Evolutionary conservation across 768 basidiomycete species (phyloP), one percentile per base, ranked within the genome.

Genomic region (Exidia glandulosa): DNA sequence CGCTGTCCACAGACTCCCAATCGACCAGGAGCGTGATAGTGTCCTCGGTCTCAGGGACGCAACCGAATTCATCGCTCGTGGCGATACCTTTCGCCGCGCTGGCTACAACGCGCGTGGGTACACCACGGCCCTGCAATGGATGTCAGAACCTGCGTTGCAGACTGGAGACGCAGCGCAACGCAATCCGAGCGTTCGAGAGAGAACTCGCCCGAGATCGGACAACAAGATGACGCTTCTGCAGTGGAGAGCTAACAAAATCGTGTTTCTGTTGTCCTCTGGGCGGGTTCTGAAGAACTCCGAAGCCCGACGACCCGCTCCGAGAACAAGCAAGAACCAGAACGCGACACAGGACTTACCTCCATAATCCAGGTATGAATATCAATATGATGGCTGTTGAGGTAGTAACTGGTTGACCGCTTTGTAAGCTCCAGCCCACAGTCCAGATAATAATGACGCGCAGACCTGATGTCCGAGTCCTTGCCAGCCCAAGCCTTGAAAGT

Each of bases 401-500:
- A 95, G 73, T 94, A 94, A 63, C 89, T 90, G 64, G n/a, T 52
- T n/a, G 25, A 7, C 25, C 12, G 36, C 59, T 63, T 57, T 63
- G 61, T 60, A 58, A 59, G 56, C 52, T 57, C 32, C 34, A 50
- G 27, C 57, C 23, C 36, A 48, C 45, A 32, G 14, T 31, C n/a
- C n/a, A n/a, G n/a, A 29, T 45, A 33, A 29, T 36, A 27, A 36
- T 16, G 48, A 25, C 59, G 58, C 10, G 37, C 65, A 63, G 57
- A 82, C 86, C 88, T 91, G 74, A 95, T 94, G 65, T 95, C 93
- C 33, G 89, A 90, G 70, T 94, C 90, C 73, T 87, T 91, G 36
- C 93, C 94, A 29, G 93, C 94, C 94, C 94, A 96, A 6, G 89
- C 88, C 60, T 85, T 84, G 83, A 95, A 96, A 0, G 94, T 95